Conservation (phyloP, 768 basidiomycete species). For the Auricularia cornea region DNA sequence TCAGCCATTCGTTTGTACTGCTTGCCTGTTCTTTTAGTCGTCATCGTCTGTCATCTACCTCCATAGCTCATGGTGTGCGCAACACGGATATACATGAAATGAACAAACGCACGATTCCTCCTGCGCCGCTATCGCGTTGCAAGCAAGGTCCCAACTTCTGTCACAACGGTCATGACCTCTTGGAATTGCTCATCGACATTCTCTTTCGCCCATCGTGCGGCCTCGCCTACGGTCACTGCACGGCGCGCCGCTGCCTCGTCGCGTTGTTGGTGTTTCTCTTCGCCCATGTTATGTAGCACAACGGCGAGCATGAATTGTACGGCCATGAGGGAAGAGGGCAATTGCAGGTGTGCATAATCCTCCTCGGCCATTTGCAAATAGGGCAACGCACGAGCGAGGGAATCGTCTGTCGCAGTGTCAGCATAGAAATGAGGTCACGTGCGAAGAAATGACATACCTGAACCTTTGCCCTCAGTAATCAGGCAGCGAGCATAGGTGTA, state of each 20-base stretch:
- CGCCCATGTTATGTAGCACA: slow-evolving; percentile 61
- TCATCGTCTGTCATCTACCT: not conserved
- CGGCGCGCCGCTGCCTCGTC: slow-evolving; percentile 47
- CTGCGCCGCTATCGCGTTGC: slow-evolving; percentile 19
- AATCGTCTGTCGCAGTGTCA: slow-evolving; percentile 16
- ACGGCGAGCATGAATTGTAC: slow-evolving; percentile 66
- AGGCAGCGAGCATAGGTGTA: slow-evolving; percentile 69
- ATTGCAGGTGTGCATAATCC: slow-evolving; percentile 55
- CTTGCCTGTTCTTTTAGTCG: not conserved
- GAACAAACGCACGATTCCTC: not conserved
- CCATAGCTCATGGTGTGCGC: not conserved
- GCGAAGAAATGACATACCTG: slow-evolving; percentile 3
- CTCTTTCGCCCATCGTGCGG: not conserved
- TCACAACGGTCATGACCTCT: slow-evolving; percentile 50
- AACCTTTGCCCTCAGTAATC: slow-evolving; percentile 33
- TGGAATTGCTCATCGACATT: slow-evolving; percentile 33
- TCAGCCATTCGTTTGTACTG: not conserved
- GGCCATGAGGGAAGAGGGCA: slow-evolving; percentile 51
- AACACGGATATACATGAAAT: not conserved
- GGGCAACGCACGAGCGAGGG: slow-evolving; percentile 47
- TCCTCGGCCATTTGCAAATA: slow-evolving; percentile 55
- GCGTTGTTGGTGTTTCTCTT: slow-evolving; percentile 35
- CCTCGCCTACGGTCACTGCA: slow-evolving; percentile 32
- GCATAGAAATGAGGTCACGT: slow-evolving; percentile 15
- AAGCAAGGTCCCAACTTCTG: slow-evolving; percentile 49